Base-by-base conservation (phyloP, 208 protist species). In the Trypanosoma theileri region DNA sequence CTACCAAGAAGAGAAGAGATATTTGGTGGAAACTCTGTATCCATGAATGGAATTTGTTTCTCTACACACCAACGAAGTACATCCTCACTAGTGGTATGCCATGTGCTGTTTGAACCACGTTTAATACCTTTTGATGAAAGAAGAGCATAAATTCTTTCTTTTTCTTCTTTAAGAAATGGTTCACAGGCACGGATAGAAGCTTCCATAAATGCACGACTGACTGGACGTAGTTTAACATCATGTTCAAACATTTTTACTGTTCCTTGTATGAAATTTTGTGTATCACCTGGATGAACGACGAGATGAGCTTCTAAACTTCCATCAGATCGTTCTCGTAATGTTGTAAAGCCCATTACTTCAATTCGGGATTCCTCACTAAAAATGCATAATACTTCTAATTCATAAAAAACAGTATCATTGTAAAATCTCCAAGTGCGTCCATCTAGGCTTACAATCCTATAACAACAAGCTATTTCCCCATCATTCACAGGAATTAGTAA, bases 401-500 rank as follows among this genome's bases (percentile, higher is more conserved):
- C 62, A 3, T 75, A 70, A 3, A 56, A 11, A 21, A 63, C 42
- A 7, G 70, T 75, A 52, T 75, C 70, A 57, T 75, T 75, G 41
- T 75, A 64, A 46, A 75, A 75, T 12, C 21, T 24, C 70, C 70
- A 75, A 11, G 3, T 0, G 13, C 56, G 1, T 3, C 31, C 53
- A 24, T 69, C 63, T 21, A 53, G 12, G 12, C 63, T 69, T 12
- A 45, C 3, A 21, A 69, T 69, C 4, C 19, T 12, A 45, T 69
- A 59, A 21, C 50, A 58, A 57, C 48, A 69, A 16, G 28, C 40
- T 11, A 11, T 6, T 21, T 19, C 59, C n/a, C 55, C 51, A 46
- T 12, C 44, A 51, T 17, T 21, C 2, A 41, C 35, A 35, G 0
- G 14, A 14, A 60, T 21, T 11, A 57, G 55, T 35, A 69, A 10